A percentile compares a stretch with the other conserved stretches of the same genome.
phyloP scores from a whole-genome alignment of 768 basidiomycete species.

The Daedalea quercina region DNA sequence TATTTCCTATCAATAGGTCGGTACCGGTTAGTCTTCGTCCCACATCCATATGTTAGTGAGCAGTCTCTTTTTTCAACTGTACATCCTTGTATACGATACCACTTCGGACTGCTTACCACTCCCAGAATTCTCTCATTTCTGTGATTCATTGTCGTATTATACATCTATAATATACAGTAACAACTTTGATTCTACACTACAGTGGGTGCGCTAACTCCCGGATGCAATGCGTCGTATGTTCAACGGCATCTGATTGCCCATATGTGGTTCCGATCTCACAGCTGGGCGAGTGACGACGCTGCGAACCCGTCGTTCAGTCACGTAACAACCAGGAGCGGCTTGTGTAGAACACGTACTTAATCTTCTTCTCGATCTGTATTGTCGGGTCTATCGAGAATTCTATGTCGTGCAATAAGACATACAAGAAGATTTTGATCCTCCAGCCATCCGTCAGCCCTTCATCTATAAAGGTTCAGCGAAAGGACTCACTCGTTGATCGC shows the following conservation, averaged over 20 bases:
- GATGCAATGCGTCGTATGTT: constrained; percentile 10
- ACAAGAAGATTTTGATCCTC: constrained; percentile 61
- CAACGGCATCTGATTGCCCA: constrained; percentile 58
- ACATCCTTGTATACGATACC: too few species aligned
- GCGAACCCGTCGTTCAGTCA: neutral
- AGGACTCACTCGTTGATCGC: constrained; percentile 50
- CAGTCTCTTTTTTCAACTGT: too few species aligned
- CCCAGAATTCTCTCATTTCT: too few species aligned
- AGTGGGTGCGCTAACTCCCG: neutral
- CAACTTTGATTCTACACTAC: neutral
- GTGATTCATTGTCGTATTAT: too few species aligned
- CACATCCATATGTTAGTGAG: too few species aligned
- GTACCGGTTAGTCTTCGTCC: too few species aligned
- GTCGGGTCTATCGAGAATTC: constrained; percentile 45
- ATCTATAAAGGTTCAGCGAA: neutral
- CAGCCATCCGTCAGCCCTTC: neutral
- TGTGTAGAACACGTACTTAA: constrained; percentile 53
- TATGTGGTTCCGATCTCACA: constrained; percentile 45
- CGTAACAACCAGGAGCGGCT: too few species aligned
- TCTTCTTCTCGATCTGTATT: constrained; percentile 54
- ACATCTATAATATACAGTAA: too few species aligned
- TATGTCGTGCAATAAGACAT: constrained; percentile 49
- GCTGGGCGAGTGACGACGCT: constrained; percentile 53
- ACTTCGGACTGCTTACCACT: too few species aligned
- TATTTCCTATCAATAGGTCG: too few species aligned